Base-by-base conservation (phyloP, 202 grass and related monocot species). In the Hordeum pubiflorum region DNA sequence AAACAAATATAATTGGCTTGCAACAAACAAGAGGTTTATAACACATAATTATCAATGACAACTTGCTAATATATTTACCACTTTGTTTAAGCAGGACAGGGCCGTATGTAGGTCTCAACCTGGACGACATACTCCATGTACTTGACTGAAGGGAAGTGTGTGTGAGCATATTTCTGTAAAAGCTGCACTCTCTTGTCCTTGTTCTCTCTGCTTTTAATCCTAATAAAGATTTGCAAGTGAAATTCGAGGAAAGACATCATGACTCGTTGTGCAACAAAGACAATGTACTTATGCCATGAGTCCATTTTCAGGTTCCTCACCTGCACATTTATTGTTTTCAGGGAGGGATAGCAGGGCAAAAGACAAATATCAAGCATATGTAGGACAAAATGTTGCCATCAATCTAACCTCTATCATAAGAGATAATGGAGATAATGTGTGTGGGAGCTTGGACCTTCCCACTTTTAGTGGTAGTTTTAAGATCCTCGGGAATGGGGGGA, bases 171-270 rank as follows among this genome's bases (percentile, higher is more conserved):
- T 85, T 97, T 86, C 63, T 94, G 92, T 62, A 29, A 84, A 80
- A 98, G 88, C 84, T 94, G 92, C 63, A 94, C 92, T 70, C 95
- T 88, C 76, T 97, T 94, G 52, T 97, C 95, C 69, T 90, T 93
- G 74, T 97, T 97, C 80, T 97, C 92, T 85, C 95, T 83, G 83
- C 92, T 97, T 88, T 97, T 97, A 72, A 97, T 97, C 84, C 95
- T 97, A 60, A 80, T 77, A 29, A 79, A 69, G 6, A 79, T 6
- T 64, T 34, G 32, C 38, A 69, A 83, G 10, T 76, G 14, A 83
- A 60, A 31, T 84, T 46, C 63, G 54, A 48, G 63, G 38, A 74
- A 71, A 38, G 24, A 80, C 17, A 75, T 29, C 22, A 59, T 34
- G 41, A 65, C 11, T 37, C 0, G 3, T 15, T 33, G 33, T 34